Conservation (phyloP, 2,329 filamentous ascomycete genomes). For the Zasmidium angulare region DNA sequence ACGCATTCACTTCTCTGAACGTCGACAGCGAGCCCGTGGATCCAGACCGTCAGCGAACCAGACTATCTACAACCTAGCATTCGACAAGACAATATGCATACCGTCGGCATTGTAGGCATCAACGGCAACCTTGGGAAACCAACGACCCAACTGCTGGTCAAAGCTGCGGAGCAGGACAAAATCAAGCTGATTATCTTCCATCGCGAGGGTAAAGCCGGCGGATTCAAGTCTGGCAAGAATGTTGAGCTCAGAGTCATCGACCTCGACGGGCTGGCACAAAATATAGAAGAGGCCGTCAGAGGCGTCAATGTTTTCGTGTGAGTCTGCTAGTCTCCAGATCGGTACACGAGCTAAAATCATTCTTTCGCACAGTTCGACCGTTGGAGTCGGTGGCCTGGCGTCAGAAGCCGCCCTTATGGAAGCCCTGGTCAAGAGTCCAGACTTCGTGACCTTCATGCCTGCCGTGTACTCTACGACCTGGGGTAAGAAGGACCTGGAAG, state of each 20-base stretch:
- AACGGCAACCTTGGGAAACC: constrained; percentile 7
- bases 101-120: constrained; percentile 5
- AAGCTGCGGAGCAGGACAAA: constrained; percentile 2
- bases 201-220: not conserved
- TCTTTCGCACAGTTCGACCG: not conserved
- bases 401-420: not conserved
- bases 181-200: constrained; percentile 10
- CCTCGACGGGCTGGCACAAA: not conserved
- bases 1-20: too few relatives aligned
- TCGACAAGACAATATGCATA: constrained; percentile 1
- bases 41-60: not conserved
- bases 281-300: constrained; percentile 7
- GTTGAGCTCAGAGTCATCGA: constrained; percentile 6
- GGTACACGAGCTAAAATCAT: not conserved
- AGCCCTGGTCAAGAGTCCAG: not conserved
- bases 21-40: too few relatives aligned
- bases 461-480: constrained; percentile 5
- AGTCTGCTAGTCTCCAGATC: not conserved
- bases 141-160: constrained; percentile 1
- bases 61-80: not conserved
- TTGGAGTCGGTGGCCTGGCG: not conserved
- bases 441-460: not conserved
- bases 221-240: not conserved
- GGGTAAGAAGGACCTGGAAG: not conserved
- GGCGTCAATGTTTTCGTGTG: constrained; percentile 12